Evolutionary conservation across 2,329 filamentous ascomycete species (phyloP).

Genomic region (Dothidotthia symphoricarpi): DNA sequence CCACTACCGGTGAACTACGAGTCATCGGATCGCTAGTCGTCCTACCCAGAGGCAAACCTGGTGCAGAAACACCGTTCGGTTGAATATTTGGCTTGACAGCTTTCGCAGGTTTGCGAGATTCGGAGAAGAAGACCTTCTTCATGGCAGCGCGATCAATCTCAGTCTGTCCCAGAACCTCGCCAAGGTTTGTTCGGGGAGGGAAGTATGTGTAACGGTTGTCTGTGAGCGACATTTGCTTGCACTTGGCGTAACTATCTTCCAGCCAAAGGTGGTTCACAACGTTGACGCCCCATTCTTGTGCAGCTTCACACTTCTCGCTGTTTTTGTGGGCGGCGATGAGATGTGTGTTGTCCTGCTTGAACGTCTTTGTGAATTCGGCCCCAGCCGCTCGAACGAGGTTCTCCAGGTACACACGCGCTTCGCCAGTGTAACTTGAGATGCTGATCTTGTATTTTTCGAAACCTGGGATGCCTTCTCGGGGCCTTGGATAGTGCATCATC

Average conservation of each 20-base stretch:
- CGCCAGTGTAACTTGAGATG: conserved; percentile 93
- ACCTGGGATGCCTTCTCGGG: conserved; percentile 71
- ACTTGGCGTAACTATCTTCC: conserved; percentile 93
- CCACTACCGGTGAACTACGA: conserved; percentile 24
- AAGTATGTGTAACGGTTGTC: conserved; percentile 81
- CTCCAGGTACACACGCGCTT: conserved; percentile 88
- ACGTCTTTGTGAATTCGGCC: conserved; percentile 87
- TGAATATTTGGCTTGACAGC: conserved; percentile 20
- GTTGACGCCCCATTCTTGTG: conserved; percentile 85
- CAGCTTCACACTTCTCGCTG: conserved; percentile 91
- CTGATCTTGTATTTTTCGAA: conserved; percentile 78
- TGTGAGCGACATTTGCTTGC: conserved; percentile 69
- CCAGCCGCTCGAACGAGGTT: conserved; percentile 83
- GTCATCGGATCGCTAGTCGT: conserved; percentile 18
- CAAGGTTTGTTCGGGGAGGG: conserved; percentile 82
- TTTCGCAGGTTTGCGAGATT: conserved; percentile 24
- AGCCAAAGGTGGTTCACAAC: conserved; percentile 96
- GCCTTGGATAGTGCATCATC: conserved; percentile 85
- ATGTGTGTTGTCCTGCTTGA: conserved; percentile 94
- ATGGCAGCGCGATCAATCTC: conserved; percentile 70
- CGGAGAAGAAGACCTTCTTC: conserved; percentile 65
- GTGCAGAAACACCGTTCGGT: conserved; percentile 16
- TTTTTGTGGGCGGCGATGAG: conserved; percentile 84
- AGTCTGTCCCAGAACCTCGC: conserved; percentile 89
- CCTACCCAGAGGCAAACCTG: conserved; percentile 17